Base-by-base conservation (phyloP, 768 basidiomycete species). In the Chalciporus chontae region DNA sequence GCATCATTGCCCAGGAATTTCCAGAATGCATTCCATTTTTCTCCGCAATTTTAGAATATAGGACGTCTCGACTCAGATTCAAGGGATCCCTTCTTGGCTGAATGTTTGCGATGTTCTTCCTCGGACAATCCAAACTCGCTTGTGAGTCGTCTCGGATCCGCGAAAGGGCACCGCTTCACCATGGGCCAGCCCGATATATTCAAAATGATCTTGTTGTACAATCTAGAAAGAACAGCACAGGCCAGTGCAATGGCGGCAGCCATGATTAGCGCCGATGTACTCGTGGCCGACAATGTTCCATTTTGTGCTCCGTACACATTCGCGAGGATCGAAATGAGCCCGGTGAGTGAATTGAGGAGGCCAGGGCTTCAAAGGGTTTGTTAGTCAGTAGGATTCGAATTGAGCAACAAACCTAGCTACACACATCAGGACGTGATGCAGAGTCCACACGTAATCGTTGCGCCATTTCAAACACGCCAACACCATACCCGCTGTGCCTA, bases 381-480 rank as follows among this genome's bases (percentile, higher is more conserved):
- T 8, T n/a, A 13, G 14, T 32, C 15, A 10, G 41, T 42, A 23
- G 38, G 17, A 17, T 40, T 24, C 41, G 24, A 27, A 13, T 19
- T 14, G 13, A 11, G 43, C 3, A 6, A 31, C 31, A 34, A 15
- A 40, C 43, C 17, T 7, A 14, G 5, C 43, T n/a, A 46, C 74
- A 29, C 51, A 80, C 78, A 77, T 53, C 58, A 77, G 79, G 37
- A 38, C 37, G 45, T 71, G 75, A 64, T 76, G 76, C 24, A 76
- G 62, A 21, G 73, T 62, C 77, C 78, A 80, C 45, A 80, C 58
- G 51, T 78, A 79, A 50, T 80, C 80, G 40, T 65, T 66, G 60
- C 62, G 72, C 77, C 78, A 80, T 49, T 70, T 68, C 71, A 74
- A 78, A 73, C 77, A 76, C 8, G 79, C 59, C 64, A 72, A 79